Evolutionary conservation across 2,329 filamentous ascomycete species (phyloP).

Genomic region (Talaromyces sp.): DNA sequence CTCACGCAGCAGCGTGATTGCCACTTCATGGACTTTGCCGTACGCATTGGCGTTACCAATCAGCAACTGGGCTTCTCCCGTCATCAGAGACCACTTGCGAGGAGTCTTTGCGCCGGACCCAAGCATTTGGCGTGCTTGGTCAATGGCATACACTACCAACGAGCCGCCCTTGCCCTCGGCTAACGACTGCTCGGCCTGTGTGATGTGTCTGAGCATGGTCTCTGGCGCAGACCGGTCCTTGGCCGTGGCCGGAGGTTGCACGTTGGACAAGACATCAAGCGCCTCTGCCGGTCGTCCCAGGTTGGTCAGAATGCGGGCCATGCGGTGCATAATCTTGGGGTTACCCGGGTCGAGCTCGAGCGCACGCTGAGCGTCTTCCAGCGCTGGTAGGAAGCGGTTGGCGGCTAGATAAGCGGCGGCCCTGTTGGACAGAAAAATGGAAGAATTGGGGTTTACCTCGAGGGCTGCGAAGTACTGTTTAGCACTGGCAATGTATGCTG

Average conservation of each 20-base stretch:
- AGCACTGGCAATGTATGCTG: not conserved
- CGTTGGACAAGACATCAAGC: conserved; percentile 71
- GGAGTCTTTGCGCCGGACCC: conserved; percentile 71
- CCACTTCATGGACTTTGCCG: conserved; percentile 87
- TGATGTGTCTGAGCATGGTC: conserved; percentile 77
- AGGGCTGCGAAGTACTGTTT: conserved; percentile 58
- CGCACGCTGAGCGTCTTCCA: conserved; percentile 80
- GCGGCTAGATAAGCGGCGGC: conserved; percentile 91
- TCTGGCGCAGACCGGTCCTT: conserved; percentile 81
- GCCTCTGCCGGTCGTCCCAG: conserved; percentile 84
- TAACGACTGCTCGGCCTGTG: conserved; percentile 71
- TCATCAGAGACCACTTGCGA: conserved; percentile 89
- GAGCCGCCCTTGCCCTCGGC: conserved; percentile 72
- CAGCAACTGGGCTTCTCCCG: conserved; percentile 84
- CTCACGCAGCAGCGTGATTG: conserved; percentile 75
- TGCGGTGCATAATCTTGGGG: conserved; percentile 77
- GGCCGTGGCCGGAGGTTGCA: conserved; percentile 70
- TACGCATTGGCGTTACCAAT: conserved; percentile 86
- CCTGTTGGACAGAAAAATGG: conserved; percentile 90
- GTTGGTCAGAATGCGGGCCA: conserved; percentile 84
- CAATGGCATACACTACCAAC: conserved; percentile 86
- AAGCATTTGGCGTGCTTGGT: conserved; percentile 78
- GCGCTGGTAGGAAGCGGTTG: conserved; percentile 67
- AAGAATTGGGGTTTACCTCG: conserved; percentile 74
- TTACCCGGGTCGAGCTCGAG: conserved; percentile 80